Conservation (phyloP, 257 asterid species). For the Solanum appendiculatum region DNA sequence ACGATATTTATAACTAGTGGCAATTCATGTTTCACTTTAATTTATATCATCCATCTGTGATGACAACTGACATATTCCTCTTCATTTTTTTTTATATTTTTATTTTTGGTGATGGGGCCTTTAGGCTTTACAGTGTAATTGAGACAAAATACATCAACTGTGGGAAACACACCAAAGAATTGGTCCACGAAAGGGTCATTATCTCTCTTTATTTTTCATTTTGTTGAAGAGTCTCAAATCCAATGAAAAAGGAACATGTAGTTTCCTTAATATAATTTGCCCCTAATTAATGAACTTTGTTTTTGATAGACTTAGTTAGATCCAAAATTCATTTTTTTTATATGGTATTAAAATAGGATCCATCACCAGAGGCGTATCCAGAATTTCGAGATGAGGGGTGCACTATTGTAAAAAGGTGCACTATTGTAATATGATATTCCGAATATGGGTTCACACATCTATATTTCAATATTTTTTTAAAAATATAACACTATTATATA, state of each 20-base stretch:
- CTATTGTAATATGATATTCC: too few relatives aligned
- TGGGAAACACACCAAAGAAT: background rate
- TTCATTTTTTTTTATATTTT: background rate
- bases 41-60: background rate
- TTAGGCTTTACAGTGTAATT: background rate
- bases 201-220: background rate
- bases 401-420: too few relatives aligned
- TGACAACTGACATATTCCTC: background rate
- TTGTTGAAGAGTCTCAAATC: background rate
- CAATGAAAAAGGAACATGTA: background rate
- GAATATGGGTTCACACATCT: too few relatives aligned
- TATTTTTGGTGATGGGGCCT: background rate
- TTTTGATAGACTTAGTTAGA: accelerated
- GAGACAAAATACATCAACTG: background rate
- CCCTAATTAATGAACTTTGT: background rate
- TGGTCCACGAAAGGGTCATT: background rate
- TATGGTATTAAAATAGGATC: too few relatives aligned
- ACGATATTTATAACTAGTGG: background rate
- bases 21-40: background rate
- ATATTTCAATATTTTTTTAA: too few relatives aligned
- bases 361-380: too few relatives aligned
- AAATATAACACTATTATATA: too few relatives aligned
- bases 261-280: background rate
- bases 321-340: background rate
- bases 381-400: too few relatives aligned